Evolutionary conservation across 2,329 filamentous ascomycete species (phyloP).

Genomic region (Blastomyces emzantsi): DNA sequence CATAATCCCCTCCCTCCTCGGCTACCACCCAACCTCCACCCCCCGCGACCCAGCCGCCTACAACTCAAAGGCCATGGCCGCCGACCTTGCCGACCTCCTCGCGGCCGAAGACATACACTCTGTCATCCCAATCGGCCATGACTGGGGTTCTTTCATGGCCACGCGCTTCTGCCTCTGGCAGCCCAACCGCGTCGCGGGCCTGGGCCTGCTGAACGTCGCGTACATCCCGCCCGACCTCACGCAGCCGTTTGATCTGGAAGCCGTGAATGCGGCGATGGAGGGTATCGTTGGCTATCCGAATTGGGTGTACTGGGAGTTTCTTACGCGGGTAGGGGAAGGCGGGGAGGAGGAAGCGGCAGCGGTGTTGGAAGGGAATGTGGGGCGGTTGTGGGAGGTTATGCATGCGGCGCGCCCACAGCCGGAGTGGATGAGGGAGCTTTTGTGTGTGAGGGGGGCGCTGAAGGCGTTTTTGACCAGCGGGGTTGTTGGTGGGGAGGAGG

Average conservation of each 20-base stretch:
- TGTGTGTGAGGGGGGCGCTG: neutral
- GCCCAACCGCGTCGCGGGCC: neutral
- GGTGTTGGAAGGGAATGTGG: neutral
- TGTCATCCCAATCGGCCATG: slow-evolving; percentile 4
- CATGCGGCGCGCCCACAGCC: neutral
- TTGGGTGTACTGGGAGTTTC: neutral
- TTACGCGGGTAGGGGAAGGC: neutral
- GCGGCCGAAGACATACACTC: neutral
- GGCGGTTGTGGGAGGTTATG: neutral
- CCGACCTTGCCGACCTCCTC: slow-evolving; percentile 1
- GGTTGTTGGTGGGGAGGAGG: neutral
- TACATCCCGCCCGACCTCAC: neutral
- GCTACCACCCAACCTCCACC: neutral
- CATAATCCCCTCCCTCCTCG: slow-evolving; percentile 4
- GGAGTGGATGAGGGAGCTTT: slow-evolving; percentile 1
- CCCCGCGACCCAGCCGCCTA: neutral
- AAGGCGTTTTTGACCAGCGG: neutral
- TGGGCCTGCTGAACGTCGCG: neutral
- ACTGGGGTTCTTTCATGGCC: slow-evolving; percentile 5
- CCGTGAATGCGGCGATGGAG: neutral
- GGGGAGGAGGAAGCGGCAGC: neutral
- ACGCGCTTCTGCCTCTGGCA: neutral
- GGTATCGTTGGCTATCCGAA: neutral
- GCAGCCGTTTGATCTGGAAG: neutral
- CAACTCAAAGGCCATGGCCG: neutral